A percentile compares a stretch with the other conserved stretches of the same genome.
Evolutionary conservation across 2,329 filamentous ascomycete genomes (phyloP).

Genomic region (Xylaria sp.): DNA sequence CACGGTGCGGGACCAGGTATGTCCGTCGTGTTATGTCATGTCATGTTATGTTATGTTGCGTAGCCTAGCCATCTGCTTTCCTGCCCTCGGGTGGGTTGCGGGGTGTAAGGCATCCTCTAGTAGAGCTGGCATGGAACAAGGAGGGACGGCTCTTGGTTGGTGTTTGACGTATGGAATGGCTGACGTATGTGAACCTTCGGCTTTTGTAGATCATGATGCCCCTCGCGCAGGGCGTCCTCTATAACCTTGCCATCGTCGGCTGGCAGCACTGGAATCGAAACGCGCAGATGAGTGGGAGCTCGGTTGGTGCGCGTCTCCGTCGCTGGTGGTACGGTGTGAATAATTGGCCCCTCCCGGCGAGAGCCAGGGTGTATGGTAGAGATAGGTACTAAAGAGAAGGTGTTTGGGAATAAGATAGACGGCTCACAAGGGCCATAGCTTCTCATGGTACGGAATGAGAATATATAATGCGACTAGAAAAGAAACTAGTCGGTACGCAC

Average conservation of each 20-base stretch:
- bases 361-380: slow-evolving; percentile 19
- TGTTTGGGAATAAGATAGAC: background rate
- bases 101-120: too few species aligned
- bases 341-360: slow-evolving; percentile 78
- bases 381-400: background rate
- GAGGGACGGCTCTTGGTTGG: background rate
- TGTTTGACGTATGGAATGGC: slow-evolving; percentile 2
- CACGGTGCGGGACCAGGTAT: slow-evolving; percentile 87
- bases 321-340: slow-evolving; percentile 97
- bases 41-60: background rate
- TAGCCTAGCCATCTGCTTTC: background rate
- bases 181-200: background rate
- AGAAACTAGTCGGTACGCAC: background rate
- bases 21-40: background rate
- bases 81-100: background rate
- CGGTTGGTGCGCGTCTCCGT: slow-evolving; percentile 78
- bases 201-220: slow-evolving; percentile 81
- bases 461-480: background rate
- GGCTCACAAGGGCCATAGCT: background rate
- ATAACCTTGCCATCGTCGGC: slow-evolving; percentile 83
- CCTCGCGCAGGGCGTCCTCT: slow-evolving; percentile 86
- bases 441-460: background rate
- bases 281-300: slow-evolving; percentile 79
- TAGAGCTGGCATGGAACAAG: background rate
- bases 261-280: slow-evolving; percentile 92